Evolutionary conservation across 2,329 filamentous ascomycete species (phyloP).

Genomic region (Diaporthe vexans): DNA sequence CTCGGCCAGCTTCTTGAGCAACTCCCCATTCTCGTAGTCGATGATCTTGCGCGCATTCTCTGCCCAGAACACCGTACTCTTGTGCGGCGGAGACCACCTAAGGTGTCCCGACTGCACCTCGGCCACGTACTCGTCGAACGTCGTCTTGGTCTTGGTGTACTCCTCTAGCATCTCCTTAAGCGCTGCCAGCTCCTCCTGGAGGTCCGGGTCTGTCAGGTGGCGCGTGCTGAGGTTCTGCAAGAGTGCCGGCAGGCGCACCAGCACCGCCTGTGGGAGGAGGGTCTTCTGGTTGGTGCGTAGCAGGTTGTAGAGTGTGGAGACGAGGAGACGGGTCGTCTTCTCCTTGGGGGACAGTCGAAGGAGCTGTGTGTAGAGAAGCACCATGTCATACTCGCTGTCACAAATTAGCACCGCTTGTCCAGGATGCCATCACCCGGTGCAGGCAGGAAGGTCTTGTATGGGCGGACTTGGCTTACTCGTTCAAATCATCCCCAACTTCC

Average conservation of each 20-base stretch:
- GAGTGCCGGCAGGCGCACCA: slow-evolving; percentile 83
- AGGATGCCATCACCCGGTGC: neutral
- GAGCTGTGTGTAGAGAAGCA: slow-evolving; percentile 92
- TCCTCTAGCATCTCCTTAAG: slow-evolving; percentile 76
- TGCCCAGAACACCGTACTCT: slow-evolving; percentile 88
- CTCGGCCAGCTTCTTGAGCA: slow-evolving; percentile 85
- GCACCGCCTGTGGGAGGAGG: slow-evolving; percentile 85
- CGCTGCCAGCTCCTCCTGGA: slow-evolving; percentile 72
- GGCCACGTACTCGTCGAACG: slow-evolving; percentile 90
- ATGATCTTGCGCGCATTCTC: slow-evolving; percentile 92
- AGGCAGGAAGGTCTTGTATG: neutral
- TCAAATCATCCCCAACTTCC: slow-evolving; percentile 79
- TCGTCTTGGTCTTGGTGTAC: slow-evolving; percentile 79
- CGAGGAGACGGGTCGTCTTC: slow-evolving; percentile 92
- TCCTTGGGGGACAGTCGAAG: slow-evolving; percentile 95
- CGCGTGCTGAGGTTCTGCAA: slow-evolving; percentile 73
- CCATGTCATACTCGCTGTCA: slow-evolving; percentile 88
- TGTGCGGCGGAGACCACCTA: slow-evolving; percentile 93
- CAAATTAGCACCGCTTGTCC: slow-evolving; percentile 46
- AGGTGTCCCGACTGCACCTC: slow-evolving; percentile 90
- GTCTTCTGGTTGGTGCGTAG: slow-evolving; percentile 78
- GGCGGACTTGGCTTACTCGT: slow-evolving; percentile 75
- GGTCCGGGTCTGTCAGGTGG: slow-evolving; percentile 74
- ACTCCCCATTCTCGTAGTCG: slow-evolving; percentile 83
- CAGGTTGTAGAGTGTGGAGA: slow-evolving; percentile 91